Percentiles rank a stretch among this genome's conserved stretches.
These are phyloP conservation scores for Hemerocallis citrina DNA, from an alignment of 106 monocot species.

Conservation along the genomic window DNA sequence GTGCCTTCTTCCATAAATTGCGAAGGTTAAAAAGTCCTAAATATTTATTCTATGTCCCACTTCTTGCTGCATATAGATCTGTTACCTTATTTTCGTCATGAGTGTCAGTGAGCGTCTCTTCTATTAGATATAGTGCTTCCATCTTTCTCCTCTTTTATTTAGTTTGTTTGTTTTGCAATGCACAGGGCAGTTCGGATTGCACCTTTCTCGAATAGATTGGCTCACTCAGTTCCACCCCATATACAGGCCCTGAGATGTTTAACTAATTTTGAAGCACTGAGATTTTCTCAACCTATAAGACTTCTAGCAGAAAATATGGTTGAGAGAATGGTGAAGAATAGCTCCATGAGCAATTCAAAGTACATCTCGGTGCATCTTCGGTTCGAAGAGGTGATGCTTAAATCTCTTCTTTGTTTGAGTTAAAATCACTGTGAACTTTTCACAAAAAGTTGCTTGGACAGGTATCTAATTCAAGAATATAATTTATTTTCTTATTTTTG, in stretches of 20 bases:
- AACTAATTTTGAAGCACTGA: conserved; percentile 79
- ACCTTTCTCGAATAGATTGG: conserved; percentile 98
- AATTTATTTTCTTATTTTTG: too few species aligned
- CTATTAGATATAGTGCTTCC: neutral
- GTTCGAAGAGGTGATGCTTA: conserved; percentile 79
- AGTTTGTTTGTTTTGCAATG: conserved; percentile 11
- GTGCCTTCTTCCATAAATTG: too few species aligned
- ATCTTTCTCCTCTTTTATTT: neutral
- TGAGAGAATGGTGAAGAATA: conserved; percentile 75
- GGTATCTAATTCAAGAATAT: too few species aligned
- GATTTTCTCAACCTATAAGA: conserved; percentile 82
- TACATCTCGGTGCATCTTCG: conserved; percentile 94
- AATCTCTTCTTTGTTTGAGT: neutral
- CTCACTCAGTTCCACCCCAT: conserved; percentile 66
- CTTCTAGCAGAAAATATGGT: conserved; percentile 84
- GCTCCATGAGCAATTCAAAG: conserved; percentile 67
- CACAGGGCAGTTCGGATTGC: conserved; percentile 98
- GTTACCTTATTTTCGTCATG: neutral
- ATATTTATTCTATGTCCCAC: neutral
- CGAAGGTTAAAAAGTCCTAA: neutral
- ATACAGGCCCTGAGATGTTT: conserved; percentile 84
- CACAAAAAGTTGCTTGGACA: neutral
- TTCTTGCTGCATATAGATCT: neutral
- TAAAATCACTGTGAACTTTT: too few species aligned
- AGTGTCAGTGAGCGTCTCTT: neutral